Evolutionary conservation across 192 early-diverging fungal species (phyloP).

Genomic region (Rhizophagus prolifer): DNA sequence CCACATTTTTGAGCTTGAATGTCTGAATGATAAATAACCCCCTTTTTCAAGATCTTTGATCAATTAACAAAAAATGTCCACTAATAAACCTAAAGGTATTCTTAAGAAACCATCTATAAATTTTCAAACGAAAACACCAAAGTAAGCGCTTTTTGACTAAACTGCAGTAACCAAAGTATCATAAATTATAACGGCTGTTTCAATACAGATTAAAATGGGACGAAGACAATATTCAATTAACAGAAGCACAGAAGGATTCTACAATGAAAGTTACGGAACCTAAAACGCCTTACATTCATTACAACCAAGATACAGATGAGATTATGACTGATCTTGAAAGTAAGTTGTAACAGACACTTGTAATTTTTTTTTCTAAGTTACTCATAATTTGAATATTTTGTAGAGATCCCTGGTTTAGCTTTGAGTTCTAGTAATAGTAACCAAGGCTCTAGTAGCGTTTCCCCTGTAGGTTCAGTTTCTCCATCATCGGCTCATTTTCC

Average conservation of each 20-base stretch:
- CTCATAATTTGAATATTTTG: background rate
- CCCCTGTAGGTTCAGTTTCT: slow-evolving; percentile 21
- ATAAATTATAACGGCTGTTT: slow-evolving; percentile 12
- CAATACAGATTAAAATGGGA: slow-evolving; percentile 81
- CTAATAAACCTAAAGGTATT: slow-evolving; percentile 25
- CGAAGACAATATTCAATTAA: slow-evolving; percentile 87
- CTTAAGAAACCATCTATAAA: slow-evolving; percentile 28
- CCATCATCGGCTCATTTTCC: slow-evolving; percentile 28
- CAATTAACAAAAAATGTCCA: background rate
- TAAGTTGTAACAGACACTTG: slow-evolving; percentile 16
- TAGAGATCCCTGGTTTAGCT: slow-evolving; percentile 23
- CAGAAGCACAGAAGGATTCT: slow-evolving; percentile 84
- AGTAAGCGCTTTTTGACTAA: background rate
- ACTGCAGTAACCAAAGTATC: background rate
- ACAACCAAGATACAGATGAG: slow-evolving; percentile 78
- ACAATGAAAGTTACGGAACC: slow-evolving; percentile 98
- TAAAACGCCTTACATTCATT: slow-evolving; percentile 92
- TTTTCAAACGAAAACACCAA: slow-evolving; percentile 20
- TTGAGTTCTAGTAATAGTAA: background rate
- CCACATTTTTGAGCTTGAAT: too few relatives aligned
- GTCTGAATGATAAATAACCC: too few relatives aligned
- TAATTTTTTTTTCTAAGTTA: background rate
- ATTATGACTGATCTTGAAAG: slow-evolving; percentile 58
- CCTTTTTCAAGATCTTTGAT: background rate
- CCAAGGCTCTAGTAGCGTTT: background rate